Evolutionary conservation across 257 asterid species (phyloP).

Genomic region (Gentiana macrophylla): DNA sequence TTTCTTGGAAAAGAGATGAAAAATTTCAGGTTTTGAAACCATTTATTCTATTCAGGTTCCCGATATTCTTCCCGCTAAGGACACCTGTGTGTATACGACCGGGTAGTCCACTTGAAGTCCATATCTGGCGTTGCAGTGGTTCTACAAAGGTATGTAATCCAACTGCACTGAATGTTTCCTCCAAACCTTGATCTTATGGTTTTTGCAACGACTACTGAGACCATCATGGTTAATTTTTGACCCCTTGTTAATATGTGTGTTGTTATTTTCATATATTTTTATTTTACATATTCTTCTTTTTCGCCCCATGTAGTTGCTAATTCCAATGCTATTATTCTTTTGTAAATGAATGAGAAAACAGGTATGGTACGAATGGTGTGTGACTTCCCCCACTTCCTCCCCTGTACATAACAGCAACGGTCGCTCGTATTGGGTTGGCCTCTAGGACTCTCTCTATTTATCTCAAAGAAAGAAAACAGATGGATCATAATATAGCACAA

Average conservation of each 20-base stretch:
- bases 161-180: neutral
- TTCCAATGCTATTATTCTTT: neutral
- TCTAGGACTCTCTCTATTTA: conserved; percentile 8
- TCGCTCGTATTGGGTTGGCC: conserved; percentile 96
- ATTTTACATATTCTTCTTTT: too few species aligned
- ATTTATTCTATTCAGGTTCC: conserved; percentile 50
- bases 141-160: conserved; percentile 57
- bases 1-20: too few species aligned
- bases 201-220: too few species aligned
- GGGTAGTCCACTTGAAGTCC: conserved; percentile 58
- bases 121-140: conserved; percentile 86
- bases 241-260: too few species aligned
- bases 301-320: too few species aligned
- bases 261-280: too few species aligned
- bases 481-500: too few species aligned
- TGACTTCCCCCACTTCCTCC: conserved; percentile 46
- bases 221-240: too few species aligned
- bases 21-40: neutral
- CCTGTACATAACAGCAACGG: conserved; percentile 89
- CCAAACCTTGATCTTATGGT: too few species aligned
- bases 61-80: conserved; percentile 91
- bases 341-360: conserved; percentile 9
- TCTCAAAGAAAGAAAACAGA: too few species aligned
- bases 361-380: conserved; percentile 99
- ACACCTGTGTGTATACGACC: conserved; percentile 53